A percentile compares a stretch with the other conserved stretches of the same genome.
phyloP scores from a whole-genome alignment of 2,329 filamentous ascomycete genomes.

The Cercospora zeae-maydis region DNA sequence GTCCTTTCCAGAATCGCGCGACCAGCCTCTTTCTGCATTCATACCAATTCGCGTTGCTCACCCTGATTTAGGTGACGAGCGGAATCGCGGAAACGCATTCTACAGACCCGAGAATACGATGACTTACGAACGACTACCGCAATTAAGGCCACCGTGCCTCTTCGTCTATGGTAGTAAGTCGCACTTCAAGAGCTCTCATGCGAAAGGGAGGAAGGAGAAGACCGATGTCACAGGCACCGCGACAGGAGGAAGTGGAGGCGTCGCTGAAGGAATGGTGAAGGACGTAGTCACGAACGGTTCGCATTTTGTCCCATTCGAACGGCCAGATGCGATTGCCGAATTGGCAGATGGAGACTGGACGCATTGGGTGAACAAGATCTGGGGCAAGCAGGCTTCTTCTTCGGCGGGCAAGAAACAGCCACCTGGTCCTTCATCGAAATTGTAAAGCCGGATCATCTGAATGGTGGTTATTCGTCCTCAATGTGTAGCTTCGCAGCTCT shows the following conservation, averaged over 20 bases:
- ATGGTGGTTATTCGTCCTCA: too few species aligned
- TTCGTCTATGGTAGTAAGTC: slow-evolving; percentile 65
- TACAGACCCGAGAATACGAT: slow-evolving; percentile 62
- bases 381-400: background rate
- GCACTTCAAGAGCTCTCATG: slow-evolving; percentile 46
- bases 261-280: slow-evolving; percentile 59
- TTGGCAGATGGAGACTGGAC: slow-evolving; percentile 17
- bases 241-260: slow-evolving; percentile 63
- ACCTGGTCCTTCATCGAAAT: background rate
- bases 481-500: background rate
- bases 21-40: background rate
- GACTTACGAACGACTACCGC: slow-evolving; percentile 54
- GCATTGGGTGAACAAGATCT: slow-evolving; percentile 3
- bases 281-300: slow-evolving; percentile 63
- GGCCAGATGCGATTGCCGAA: slow-evolving; percentile 62
- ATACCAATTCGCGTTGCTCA: background rate
- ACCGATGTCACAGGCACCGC: slow-evolving; percentile 59
- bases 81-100: slow-evolving; percentile 44
- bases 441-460: background rate
- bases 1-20: slow-evolving; percentile 39
- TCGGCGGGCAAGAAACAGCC: background rate
- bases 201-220: slow-evolving; percentile 52
- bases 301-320: slow-evolving; percentile 79
- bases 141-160: slow-evolving; percentile 60
- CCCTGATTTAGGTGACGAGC: background rate